These are phyloP conservation scores for Vitis amurensis DNA, from an alignment of 164 flowering plant species.

Conservation along the genomic window DNA sequence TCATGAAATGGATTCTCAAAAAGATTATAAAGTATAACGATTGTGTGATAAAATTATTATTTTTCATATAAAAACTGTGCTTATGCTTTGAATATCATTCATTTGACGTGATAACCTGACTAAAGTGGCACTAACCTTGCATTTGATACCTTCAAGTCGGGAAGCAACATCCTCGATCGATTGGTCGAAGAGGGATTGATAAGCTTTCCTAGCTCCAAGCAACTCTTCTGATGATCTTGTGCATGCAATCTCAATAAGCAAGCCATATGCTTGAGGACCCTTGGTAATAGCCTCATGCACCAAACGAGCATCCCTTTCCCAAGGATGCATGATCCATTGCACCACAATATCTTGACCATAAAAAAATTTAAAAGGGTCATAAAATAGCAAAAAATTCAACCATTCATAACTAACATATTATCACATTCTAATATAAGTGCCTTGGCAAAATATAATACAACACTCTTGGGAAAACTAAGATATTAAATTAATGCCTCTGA, in stretches of 20 bases:
- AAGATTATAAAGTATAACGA: no score
- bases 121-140: conserved; percentile 40
- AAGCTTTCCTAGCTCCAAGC: conserved; percentile 75
- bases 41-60: no score
- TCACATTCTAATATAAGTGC: no score
- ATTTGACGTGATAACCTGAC: no score
- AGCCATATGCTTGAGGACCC: conserved; percentile 32
- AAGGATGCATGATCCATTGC: conserved; percentile 79
- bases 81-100: no score
- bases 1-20: no score
- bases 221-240: conserved; percentile 79
- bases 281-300: conserved; percentile 49
- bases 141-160: conserved; percentile 29
- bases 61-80: no score
- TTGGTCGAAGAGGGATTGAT: conserved; percentile 73
- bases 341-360: conserved; percentile 61
- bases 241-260: conserved; percentile 71
- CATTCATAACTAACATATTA: no score
- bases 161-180: conserved; percentile 79
- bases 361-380: not conserved
- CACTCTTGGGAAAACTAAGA: no score
- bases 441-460: no score
- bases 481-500: no score
- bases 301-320: conserved; percentile 87
- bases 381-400: no score